A percentile compares a stretch with the other conserved stretches of the same genome.
Conservation (phyloP, 139 green algal species). For the Closterium sp. region DNA sequence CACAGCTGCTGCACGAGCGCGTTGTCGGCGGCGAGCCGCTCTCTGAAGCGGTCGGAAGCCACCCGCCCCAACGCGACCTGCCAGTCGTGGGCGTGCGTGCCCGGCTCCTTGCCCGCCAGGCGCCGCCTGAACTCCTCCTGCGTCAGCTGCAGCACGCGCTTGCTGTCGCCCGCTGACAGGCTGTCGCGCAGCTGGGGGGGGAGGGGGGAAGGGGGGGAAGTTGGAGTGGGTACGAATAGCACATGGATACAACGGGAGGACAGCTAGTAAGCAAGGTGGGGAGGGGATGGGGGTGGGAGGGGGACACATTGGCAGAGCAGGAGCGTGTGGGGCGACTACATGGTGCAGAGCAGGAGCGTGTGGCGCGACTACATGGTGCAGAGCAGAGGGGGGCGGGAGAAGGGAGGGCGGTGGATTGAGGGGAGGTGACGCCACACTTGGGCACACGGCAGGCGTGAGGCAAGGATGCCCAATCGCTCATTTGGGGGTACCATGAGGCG, state of each 20-base stretch:
- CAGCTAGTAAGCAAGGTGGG: too few species aligned
- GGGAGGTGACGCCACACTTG: too few species aligned
- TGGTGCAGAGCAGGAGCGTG: neutral
- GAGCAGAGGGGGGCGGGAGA: too few species aligned
- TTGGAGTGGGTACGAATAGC: neutral
- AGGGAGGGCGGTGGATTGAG: too few species aligned
- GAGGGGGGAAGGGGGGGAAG: too few species aligned
- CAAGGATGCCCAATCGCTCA: too few species aligned
- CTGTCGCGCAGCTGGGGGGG: neutral
- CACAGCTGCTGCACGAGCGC: neutral
- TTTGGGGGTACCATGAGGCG: too few species aligned
- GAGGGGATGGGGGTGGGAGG: neutral
- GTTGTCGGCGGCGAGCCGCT: neutral
- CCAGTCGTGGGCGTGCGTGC: neutral
- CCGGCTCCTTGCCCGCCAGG: neutral
- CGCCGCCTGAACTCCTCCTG: neutral
- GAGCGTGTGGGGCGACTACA: neutral
- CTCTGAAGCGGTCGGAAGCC: neutral
- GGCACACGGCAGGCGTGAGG: too few species aligned
- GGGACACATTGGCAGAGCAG: neutral
- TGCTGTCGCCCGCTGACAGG: neutral
- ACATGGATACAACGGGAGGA: too few species aligned
- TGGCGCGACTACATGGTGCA: neutral
- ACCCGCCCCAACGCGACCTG: neutral
- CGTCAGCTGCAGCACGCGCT: neutral